phyloP scores from a whole-genome alignment of 176 grass and related monocot genomes.

The Bothriochloa decipiens region DNA sequence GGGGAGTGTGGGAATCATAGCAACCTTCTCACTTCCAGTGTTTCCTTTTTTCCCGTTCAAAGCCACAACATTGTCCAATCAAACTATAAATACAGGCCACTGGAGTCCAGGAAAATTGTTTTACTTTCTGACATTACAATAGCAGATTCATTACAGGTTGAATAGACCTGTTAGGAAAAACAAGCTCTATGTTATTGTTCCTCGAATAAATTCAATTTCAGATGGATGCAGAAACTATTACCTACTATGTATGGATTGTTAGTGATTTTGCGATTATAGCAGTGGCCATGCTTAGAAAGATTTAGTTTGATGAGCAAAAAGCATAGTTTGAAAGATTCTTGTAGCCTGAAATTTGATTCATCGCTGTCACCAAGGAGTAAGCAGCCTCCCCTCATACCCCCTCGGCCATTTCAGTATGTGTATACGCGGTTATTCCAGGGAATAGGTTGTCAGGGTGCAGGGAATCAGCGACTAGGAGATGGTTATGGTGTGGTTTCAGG shows the following conservation, averaged over 20 bases:
- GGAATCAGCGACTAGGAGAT: not conserved
- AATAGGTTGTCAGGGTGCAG: not conserved
- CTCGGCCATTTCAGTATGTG: slow-evolving; percentile 9
- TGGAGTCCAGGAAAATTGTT: not conserved
- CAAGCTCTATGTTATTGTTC: not conserved
- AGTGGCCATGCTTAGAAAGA: not conserved
- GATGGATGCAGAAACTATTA: not conserved
- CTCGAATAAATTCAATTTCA: not conserved
- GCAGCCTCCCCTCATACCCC: not conserved
- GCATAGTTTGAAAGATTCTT: not conserved
- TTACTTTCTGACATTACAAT: not conserved
- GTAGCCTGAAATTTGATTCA: too few species aligned
- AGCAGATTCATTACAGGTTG: not conserved
- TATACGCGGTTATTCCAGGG: not conserved
- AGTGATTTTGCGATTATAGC: not conserved
- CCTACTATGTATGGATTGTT: not conserved
- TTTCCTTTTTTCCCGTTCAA: not conserved
- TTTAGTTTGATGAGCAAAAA: not conserved
- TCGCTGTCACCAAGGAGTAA: slow-evolving; percentile 90
- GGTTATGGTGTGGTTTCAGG: not conserved
- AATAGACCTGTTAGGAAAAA: not conserved
- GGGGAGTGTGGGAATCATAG: not conserved
- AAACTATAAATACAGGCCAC: not conserved
- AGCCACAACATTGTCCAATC: not conserved
- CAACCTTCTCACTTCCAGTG: not conserved